These are phyloP conservation scores for Zizania latifolia DNA, from an alignment of 176 grass and related monocot genomes.

Conservation along the genomic window DNA sequence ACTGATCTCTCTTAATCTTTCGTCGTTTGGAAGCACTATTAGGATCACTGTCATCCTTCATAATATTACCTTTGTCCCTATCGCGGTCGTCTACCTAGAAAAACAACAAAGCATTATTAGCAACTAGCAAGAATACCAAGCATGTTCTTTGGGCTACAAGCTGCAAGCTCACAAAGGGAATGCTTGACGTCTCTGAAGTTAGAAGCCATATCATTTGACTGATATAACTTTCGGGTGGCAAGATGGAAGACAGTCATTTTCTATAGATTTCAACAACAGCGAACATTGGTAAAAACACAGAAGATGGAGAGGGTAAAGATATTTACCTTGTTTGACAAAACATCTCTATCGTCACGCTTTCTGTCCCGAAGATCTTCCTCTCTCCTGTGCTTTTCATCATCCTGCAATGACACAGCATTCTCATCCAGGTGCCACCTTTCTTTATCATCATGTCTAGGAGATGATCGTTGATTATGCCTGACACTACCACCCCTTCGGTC, in stretches of 20 bases:
- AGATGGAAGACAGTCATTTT: background rate
- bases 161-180: constrained; percentile 12
- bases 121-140: constrained; percentile 8
- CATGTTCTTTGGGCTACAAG: background rate
- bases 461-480: constrained; percentile 54
- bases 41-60: constrained; percentile 76
- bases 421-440: constrained; percentile 72
- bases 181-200: background rate
- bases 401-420: constrained; percentile 37
- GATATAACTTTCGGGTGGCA: background rate
- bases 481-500: constrained; percentile 46
- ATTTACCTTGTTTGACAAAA: constrained; percentile 72
- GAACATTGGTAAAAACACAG: background rate
- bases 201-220: background rate
- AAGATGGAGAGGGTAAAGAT: background rate
- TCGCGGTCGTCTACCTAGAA: constrained; percentile 81
- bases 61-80: constrained; percentile 57
- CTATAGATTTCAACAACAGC: constrained; percentile 7
- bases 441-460: constrained; percentile 82
- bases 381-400: constrained; percentile 82
- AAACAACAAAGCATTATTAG: constrained; percentile 9
- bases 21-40: constrained; percentile 65
- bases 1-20: constrained; percentile 70
- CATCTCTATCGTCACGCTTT: constrained; percentile 85
- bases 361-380: constrained; percentile 82